phyloP scores from a whole-genome alignment of 306 rosid genomes.

The Sophora flavescens region DNA sequence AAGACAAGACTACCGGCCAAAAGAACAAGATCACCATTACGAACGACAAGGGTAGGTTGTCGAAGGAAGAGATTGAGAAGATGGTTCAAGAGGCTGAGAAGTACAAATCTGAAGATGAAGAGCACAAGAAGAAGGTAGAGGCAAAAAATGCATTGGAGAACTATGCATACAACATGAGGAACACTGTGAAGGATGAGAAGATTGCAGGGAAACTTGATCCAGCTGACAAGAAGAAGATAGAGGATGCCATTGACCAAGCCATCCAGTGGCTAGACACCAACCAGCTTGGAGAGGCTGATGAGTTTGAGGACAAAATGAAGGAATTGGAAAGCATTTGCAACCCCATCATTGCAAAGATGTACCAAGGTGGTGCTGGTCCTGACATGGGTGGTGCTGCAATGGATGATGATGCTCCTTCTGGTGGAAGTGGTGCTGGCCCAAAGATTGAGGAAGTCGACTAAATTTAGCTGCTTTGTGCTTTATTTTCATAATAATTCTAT shows the following conservation, averaged over 20 bases:
- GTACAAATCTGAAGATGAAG: conserved; percentile 81
- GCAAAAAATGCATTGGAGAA: conserved; percentile 75
- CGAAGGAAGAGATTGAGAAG: conserved; percentile 81
- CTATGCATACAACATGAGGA: conserved; percentile 78
- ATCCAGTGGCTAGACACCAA: conserved; percentile 78
- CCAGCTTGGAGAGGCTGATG: conserved; percentile 74
- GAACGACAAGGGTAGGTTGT: conserved; percentile 77
- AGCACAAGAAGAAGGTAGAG: conserved; percentile 72
- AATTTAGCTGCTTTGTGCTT: neutral
- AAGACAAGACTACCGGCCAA: conserved; percentile 79
- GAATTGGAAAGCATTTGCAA: conserved; percentile 82
- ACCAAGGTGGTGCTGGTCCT: conserved; percentile 71
- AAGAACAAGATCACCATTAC: conserved; percentile 87
- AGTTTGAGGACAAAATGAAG: conserved; percentile 83
- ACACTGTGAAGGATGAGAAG: conserved; percentile 70
- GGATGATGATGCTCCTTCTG: conserved; percentile 62
- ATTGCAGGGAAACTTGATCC: conserved; percentile 64
- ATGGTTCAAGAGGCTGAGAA: conserved; percentile 88
- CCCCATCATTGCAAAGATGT: conserved; percentile 85
- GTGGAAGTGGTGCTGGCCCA: conserved; percentile 74
- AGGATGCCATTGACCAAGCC: conserved; percentile 68
- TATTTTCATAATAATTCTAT: no score
- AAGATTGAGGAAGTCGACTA: conserved; percentile 86
- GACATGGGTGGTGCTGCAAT: conserved; percentile 52
- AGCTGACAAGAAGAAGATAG: conserved; percentile 74